Evolutionary conservation across 345 rosid species (phyloP).

Genomic region (Rhizophora apiculata): DNA sequence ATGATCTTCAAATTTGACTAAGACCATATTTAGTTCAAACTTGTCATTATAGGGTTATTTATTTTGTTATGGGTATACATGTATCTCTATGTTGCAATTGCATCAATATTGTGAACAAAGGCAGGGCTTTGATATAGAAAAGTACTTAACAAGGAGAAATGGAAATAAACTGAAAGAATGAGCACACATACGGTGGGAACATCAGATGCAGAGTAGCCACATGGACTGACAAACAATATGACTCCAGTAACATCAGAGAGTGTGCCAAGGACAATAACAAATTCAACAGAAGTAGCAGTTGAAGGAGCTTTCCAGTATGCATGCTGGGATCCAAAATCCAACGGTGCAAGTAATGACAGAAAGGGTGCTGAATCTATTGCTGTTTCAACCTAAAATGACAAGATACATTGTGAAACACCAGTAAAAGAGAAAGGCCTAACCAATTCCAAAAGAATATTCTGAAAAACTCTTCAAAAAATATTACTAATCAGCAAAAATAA

Average conservation of each 20-base stretch:
- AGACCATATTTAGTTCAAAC: too few relatives aligned
- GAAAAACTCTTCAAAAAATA: too few relatives aligned
- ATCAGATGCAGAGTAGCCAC: slow-evolving; percentile 87
- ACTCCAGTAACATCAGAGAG: slow-evolving; percentile 83
- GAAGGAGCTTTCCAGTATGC: slow-evolving; percentile 94
- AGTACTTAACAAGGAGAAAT: neutral
- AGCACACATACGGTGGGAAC: slow-evolving; percentile 62
- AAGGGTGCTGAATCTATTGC: slow-evolving; percentile 78
- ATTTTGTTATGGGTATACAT: too few relatives aligned
- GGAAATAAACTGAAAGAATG: slow-evolving; percentile 4
- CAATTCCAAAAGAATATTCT: too few relatives aligned
- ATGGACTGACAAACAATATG: slow-evolving; percentile 78
- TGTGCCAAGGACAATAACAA: slow-evolving; percentile 60
- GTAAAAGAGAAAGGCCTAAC: too few relatives aligned
- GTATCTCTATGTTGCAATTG: too few relatives aligned
- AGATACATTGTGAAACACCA: slow-evolving; percentile 11
- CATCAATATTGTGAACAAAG: neutral
- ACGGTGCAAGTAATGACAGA: slow-evolving; percentile 73
- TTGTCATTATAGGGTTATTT: too few relatives aligned
- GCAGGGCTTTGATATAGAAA: neutral
- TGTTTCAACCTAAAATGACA: slow-evolving; percentile 70
- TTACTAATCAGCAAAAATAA: too few relatives aligned
- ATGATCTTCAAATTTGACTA: too few relatives aligned
- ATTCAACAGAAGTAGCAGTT: slow-evolving; percentile 50
- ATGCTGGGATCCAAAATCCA: slow-evolving; percentile 44